Evolutionary conservation across 768 basidiomycete genomes (phyloP), one percentile per base, ranked within the genome.

Genomic region (Phaeotremella fagi): DNA sequence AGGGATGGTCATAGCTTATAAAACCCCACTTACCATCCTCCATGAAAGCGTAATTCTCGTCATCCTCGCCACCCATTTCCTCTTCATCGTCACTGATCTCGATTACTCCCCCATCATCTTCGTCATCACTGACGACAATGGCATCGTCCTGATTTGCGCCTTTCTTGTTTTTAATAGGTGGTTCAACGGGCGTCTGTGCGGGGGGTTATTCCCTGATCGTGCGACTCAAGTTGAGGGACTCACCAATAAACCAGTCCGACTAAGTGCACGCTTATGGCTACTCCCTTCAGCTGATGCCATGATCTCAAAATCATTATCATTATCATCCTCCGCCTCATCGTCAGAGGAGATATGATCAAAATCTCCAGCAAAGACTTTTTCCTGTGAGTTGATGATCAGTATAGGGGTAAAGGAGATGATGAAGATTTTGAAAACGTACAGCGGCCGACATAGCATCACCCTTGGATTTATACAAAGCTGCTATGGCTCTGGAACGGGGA

Each of bases 391-490:
- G 31, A 7, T 7, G 3, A 36, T 56, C 44, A 57, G 50, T 27
- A 33, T 27, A 7, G 31, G 7, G 41, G 87, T 85, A 56, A 89
- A 41, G 22, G 38, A 41, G 12, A 41, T 18, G 7, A 18, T 14
- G 38, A 18, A 20, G 12, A 22, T 18, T 12, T 7, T 87, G 55
- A 89, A 83, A 22, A 42, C 80, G 80, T 72, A 90, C 90, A 2
- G 90, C 90, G 14, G 91, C 91, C 68, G 87, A 80, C 87, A 89
- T 88, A 29, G 91, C 89, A 79, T 97, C 90, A 57, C 67, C 67
- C 43, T 83, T 87, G 70, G 86, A 81, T 64, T 84, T 83, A 57
- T 79, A 81, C 68, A 95, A 75, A 16, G 91, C 91, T 26, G 86
- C 87, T 62, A 82, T 82, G 35, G 92, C 91, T 76, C 91, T 87